Base-by-base conservation (phyloP, 441 rosid species). In the Bruguiera hainesii region DNA sequence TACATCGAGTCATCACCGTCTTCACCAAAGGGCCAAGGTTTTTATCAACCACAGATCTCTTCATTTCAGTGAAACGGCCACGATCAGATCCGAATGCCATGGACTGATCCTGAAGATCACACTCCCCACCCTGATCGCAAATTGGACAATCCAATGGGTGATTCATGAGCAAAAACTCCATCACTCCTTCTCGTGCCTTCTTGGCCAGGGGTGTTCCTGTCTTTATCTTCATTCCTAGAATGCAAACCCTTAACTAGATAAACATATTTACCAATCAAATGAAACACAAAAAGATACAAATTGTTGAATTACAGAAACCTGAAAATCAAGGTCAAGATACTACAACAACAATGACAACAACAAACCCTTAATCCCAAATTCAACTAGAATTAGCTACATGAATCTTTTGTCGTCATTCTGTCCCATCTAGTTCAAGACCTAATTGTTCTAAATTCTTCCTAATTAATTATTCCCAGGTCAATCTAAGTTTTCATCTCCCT, bases 71-170 rank as follows among this genome's bases (percentile, higher is more conserved):
- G 76, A 94, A 94, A 64, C 97, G 84, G 60, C 99, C 97, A 58
- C 98, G 95, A 65, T 94, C 98, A 64, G 99, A 89, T 56, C 99
- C 99, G 76, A 94, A 94, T 64, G 99, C 99, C 98, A 94, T 94
- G 60, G 97, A 91, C 78, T 94, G 98, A 81, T 94, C 98, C 72
- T 93, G 98, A 64, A 93, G 96, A 83, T 93, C 97, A 74, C 98
- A 91, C 62, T 93, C 98, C 69, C 98, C 98, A 72, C 98, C 98
- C 73, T 91, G 98, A 71, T 91, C 98, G 76, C 98, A 93, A n/a
- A 93, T 93, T 62, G 98, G 98, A 39, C 98, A 93, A 81, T 93
- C 98, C 66, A 93, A 60, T 7, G 98, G 98, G 78, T 93, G 98
- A 66, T 93, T 93, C 98, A 93, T 93, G 75, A 93, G 80, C 83